Percentiles rank a stretch among this genome's conserved stretches.
These are phyloP conservation scores for Plasmodium knowlesi DNA, from an alignment of 169 alveolate species.

Conservation along the genomic window DNA sequence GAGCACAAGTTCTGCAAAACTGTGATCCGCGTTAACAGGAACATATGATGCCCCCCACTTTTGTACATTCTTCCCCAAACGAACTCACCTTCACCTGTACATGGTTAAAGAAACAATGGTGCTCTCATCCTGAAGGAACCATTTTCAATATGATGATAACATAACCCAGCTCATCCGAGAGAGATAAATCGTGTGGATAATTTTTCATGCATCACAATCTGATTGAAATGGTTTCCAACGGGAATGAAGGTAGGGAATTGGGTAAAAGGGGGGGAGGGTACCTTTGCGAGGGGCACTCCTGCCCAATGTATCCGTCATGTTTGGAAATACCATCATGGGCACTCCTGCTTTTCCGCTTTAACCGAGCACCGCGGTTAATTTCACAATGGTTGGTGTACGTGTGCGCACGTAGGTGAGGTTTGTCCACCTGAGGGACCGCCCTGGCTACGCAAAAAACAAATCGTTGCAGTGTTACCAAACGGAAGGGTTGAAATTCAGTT, in stretches of 20 bases:
- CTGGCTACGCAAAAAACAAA: no score
- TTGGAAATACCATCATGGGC: no score
- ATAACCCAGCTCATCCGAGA: constrained; percentile 76
- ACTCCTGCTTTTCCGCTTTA: no score
- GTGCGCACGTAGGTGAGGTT: no score
- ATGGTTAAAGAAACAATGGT: neutral
- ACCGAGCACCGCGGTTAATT: no score
- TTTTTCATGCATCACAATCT: constrained; percentile 75
- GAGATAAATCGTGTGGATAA: constrained; percentile 18
- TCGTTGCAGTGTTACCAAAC: neutral
- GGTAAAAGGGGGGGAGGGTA: neutral
- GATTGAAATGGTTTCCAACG: constrained; percentile 30
- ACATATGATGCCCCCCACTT: neutral
- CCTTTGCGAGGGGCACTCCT: no score
- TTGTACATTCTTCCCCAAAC: neutral
- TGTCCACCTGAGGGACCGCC: no score
- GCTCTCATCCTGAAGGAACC: neutral
- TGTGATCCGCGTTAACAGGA: neutral
- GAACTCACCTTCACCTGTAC: neutral
- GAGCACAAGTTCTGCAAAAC: neutral
- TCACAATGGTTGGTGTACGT: no score
- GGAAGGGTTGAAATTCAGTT: neutral
- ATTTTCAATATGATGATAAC: constrained; percentile 73
- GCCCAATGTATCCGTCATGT: no score
- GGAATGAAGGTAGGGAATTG: neutral